Evolutionary conservation across 306 rosid genomes (phyloP).

Genomic region (Quillaja saponaria): DNA sequence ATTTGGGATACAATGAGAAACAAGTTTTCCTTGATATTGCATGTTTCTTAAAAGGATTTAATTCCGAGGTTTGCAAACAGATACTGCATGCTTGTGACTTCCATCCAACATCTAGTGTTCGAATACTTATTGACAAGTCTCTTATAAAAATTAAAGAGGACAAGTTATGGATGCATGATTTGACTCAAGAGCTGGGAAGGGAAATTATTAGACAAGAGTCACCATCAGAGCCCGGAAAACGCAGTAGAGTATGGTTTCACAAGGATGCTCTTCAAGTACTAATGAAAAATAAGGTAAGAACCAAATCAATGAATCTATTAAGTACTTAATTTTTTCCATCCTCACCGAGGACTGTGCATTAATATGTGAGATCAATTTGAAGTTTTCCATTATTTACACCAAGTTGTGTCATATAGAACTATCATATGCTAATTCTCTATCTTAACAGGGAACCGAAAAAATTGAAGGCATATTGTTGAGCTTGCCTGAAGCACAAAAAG

Average conservation of each 20-base stretch:
- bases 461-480: neutral
- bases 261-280: neutral
- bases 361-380: too few relatives aligned
- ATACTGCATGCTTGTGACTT: neutral
- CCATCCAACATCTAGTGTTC: neutral
- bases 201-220: neutral
- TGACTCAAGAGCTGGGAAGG: neutral
- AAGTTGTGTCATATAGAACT: neutral
- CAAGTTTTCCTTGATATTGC: neutral
- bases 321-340: too few relatives aligned
- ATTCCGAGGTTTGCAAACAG: neutral
- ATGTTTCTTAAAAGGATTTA: neutral
- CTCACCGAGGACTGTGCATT: too few relatives aligned
- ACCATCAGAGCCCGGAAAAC: neutral
- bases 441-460: neutral
- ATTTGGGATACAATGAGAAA: neutral
- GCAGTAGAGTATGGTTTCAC: neutral
- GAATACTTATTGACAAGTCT: neutral
- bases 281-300: neutral
- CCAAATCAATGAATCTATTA: too few relatives aligned
- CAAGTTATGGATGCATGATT: slow-evolving; percentile 12
- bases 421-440: neutral
- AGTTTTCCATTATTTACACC: too few relatives aligned
- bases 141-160: neutral
- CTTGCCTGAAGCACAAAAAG: neutral